Evolutionary conservation across 23 red algal genomes (phyloP).

Genomic region (Gracilaria vermiculophylla): DNA sequence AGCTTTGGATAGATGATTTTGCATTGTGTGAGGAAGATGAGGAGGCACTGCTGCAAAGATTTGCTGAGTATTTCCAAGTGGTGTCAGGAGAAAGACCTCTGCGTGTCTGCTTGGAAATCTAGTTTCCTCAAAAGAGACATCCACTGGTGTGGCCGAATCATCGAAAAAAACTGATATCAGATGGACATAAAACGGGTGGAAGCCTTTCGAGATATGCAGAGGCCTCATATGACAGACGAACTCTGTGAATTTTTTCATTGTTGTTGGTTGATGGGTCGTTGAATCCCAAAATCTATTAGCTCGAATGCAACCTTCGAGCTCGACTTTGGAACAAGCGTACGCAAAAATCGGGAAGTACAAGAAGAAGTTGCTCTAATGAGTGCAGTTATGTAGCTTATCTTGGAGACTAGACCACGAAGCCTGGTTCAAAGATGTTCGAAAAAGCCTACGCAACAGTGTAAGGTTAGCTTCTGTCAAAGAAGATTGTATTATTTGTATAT

Average conservation of each 20-base stretch:
- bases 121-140: neutral
- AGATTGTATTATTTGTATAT: neutral
- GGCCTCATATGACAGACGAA: neutral
- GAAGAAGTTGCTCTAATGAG: neutral
- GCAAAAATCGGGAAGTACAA: neutral
- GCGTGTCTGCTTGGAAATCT: constrained; percentile 2
- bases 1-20: constrained; percentile 57
- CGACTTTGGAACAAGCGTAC: constrained; percentile 19
- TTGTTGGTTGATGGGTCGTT: constrained; percentile 13
- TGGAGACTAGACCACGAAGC: neutral
- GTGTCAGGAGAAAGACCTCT: neutral
- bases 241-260: constrained; percentile 23
- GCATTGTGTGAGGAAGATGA: neutral
- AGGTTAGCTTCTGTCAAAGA: neutral
- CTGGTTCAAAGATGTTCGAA: neutral
- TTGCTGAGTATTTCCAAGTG: neutral
- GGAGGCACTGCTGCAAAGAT: neutral
- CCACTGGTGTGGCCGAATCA: constrained; percentile 43
- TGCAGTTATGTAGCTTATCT: neutral
- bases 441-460: neutral
- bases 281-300: neutral
- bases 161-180: neutral
- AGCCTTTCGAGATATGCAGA: neutral
- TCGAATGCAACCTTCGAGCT: neutral
- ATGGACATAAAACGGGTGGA: constrained; percentile 5